phyloP scores from a whole-genome alignment of 2,329 filamentous ascomycete genomes.

The Fusarium sp. region DNA sequence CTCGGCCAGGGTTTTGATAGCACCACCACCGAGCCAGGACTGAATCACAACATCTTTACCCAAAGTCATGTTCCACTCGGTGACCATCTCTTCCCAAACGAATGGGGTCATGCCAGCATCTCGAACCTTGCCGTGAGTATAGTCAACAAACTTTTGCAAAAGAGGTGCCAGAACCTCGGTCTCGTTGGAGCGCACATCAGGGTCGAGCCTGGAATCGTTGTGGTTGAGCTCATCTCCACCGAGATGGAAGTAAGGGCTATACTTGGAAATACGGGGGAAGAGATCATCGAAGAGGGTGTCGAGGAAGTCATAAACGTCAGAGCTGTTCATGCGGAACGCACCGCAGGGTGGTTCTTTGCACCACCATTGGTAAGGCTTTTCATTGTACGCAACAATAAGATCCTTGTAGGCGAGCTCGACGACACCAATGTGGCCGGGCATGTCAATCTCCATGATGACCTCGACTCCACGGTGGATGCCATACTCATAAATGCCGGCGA shows the following conservation, averaged over 20 bases:
- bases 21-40: slow-evolving; percentile 76
- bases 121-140: slow-evolving; percentile 74
- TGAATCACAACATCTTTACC: slow-evolving; percentile 80
- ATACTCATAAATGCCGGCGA: slow-evolving; percentile 76
- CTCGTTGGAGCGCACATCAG: slow-evolving; percentile 76
- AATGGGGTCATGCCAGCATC: slow-evolving; percentile 76
- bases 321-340: slow-evolving; percentile 80
- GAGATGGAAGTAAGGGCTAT: slow-evolving; percentile 83
- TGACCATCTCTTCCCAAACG: slow-evolving; percentile 89
- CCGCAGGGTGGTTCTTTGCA: slow-evolving; percentile 74
- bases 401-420: slow-evolving; percentile 66
- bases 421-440: slow-evolving; percentile 70
- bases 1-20: slow-evolving; percentile 70
- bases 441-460: slow-evolving; percentile 71
- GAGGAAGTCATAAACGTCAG: slow-evolving; percentile 77
- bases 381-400: slow-evolving; percentile 66
- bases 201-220: slow-evolving; percentile 74
- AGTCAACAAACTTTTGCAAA: slow-evolving; percentile 81
- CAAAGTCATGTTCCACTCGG: slow-evolving; percentile 81
- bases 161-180: slow-evolving; percentile 75
- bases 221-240: slow-evolving; percentile 89
- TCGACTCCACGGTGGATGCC: slow-evolving; percentile 72
- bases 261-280: slow-evolving; percentile 76
- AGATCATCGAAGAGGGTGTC: slow-evolving; percentile 80
- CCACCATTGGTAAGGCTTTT: slow-evolving; percentile 68